Evolutionary conservation across 768 basidiomycete species (phyloP), one percentile per base, ranked within the genome.

Genomic region (Auricularia auricula-judae): DNA sequence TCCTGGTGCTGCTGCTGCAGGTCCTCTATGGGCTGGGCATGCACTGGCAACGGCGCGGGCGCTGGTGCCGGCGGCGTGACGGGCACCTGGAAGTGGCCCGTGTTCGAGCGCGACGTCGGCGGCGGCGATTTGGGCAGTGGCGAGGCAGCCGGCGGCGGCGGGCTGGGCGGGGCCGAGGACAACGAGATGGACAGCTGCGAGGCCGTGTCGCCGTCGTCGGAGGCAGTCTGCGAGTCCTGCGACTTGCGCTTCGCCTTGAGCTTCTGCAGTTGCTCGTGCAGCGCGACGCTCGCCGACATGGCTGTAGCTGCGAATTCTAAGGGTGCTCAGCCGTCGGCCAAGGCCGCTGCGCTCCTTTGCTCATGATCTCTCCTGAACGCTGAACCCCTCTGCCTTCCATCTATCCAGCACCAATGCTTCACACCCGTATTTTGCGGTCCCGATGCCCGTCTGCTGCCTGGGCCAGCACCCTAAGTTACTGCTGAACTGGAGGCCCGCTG

Each of bases 181-280:
- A 91, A 83, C 29, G 88, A 82, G 62, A 91, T 87, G 1, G 90
- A 91, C 47, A 81, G 84, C 70, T 89, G 87, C 8, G 88, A 90
- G 16, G 90, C 88, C 3, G 88, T 90, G 70, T 91, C 90, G 65
- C 80, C 84, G 70, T 80, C 81, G 64, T 81, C 81, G 4, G 29
- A n/a, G 56, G 7, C 56, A 33, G 34, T 23, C 29, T n/a, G 29
- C 29, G 56, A 59, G 29, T 29, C 56, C 23, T 23, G 11, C 11
- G 56, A 59, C 23, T 29, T 59, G 56, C 56, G 56, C 56, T 59
- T 59, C 8, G 56, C 56, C 56, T 59, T 5, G 23, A 59, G 23
- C 29, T 35, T 29, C 56, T 59, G 56, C 12, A 59, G 23, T 18
- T 59, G 56, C 56, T 59, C 56, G 56, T 29, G 56, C 23, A 59